Evolutionary conservation across 176 grass and related monocot genomes (phyloP).

Genomic region (Themeda triandra): DNA sequence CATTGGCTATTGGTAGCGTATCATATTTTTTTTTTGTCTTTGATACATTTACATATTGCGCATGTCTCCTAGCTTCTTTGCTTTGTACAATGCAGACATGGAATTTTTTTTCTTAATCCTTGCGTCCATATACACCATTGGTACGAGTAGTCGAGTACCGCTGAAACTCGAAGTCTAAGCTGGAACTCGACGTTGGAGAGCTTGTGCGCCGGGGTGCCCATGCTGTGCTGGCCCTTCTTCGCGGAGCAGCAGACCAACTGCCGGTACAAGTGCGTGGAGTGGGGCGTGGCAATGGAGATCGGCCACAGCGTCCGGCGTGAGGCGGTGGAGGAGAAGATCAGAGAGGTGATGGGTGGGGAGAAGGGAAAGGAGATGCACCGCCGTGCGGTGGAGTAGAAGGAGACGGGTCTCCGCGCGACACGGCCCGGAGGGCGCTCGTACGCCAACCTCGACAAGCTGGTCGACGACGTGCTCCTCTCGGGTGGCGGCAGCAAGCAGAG

Average conservation of each 20-base stretch:
- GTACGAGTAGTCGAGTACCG: too few species aligned
- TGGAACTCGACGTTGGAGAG: slow-evolving; percentile 48
- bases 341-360: not conserved
- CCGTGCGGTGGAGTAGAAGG: not conserved
- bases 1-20: too few species aligned
- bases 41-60: too few species aligned
- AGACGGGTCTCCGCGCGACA: not conserved
- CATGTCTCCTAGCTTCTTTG: too few species aligned
- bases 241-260: slow-evolving; percentile 53
- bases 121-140: too few species aligned
- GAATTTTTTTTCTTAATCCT: too few species aligned
- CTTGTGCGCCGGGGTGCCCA: slow-evolving; percentile 36
- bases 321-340: slow-evolving; percentile 30
- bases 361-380: not conserved
- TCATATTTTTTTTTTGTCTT: too few species aligned
- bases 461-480: not conserved
- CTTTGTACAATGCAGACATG: too few species aligned
- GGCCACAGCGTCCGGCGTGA: slow-evolving; percentile 38
- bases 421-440: not conserved
- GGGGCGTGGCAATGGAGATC: slow-evolving; percentile 48
- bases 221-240: slow-evolving; percentile 51
- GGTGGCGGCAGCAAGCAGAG: not conserved
- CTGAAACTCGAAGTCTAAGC: too few species aligned
- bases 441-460: not conserved
- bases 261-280: slow-evolving; percentile 37